Evolutionary conservation across 192 early-diverging fungal species (phyloP).

Genomic region (Backusella parvicylindrica): DNA sequence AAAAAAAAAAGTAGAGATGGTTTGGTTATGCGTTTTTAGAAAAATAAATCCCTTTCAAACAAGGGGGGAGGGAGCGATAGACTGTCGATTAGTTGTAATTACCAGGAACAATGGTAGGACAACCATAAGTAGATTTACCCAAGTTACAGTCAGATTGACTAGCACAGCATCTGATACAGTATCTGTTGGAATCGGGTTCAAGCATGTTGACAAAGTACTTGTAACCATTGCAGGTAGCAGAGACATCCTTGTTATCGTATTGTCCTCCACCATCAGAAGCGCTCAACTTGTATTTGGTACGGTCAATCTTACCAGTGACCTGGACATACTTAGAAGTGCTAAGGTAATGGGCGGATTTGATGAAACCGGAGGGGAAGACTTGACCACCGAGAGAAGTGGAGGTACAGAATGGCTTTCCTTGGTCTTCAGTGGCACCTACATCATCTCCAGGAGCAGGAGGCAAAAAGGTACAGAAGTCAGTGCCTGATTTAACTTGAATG

Average conservation of each 20-base stretch:
- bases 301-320: conserved; percentile 47
- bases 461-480: conserved; percentile 28
- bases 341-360: conserved; percentile 38
- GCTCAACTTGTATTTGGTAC: conserved; percentile 28
- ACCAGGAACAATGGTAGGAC: conserved; percentile 37
- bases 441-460: conserved; percentile 38
- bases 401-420: conserved; percentile 47
- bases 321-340: conserved; percentile 37
- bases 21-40: background rate
- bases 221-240: conserved; percentile 29
- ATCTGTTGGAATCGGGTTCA: conserved; percentile 26
- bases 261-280: conserved; percentile 44
- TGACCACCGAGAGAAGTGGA: conserved; percentile 20
- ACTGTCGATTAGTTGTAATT: conserved; percentile 24
- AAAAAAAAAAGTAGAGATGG: background rate
- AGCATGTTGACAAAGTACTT: conserved; percentile 34
- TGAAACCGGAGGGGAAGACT: conserved; percentile 44
- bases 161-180: conserved; percentile 35
- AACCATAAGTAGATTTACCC: conserved; percentile 39
- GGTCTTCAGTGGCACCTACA: conserved; percentile 34
- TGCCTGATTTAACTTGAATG: conserved; percentile 10
- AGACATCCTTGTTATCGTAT: conserved; percentile 27
- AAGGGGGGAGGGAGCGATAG: background rate
- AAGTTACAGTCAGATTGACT: conserved; percentile 23
- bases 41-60: background rate